Base-by-base conservation (phyloP, 139 green algal genomes). In the Haematococcus sp. region DNA sequence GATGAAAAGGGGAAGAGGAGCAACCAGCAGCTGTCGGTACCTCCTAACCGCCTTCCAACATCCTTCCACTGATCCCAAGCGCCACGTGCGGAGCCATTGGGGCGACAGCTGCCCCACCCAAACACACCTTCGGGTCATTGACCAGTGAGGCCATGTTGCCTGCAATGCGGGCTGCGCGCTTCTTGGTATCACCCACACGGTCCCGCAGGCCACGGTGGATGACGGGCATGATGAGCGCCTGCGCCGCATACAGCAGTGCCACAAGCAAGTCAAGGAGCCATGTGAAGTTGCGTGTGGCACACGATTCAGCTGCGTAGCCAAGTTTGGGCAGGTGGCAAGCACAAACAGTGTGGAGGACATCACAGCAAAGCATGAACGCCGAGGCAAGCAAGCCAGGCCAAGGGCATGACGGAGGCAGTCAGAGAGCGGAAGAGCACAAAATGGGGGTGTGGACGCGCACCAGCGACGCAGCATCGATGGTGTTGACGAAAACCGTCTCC, bases 101-200 rank as follows among this genome's bases (percentile, higher is more conserved):
- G n/a, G n/a, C n/a, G n/a, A n/a, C n/a, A n/a, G n/a, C n/a, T n/a
- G n/a, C n/a, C n/a, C 9, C 49, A 28, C 44, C 11, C 4, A 58
- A n/a, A 43, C 66, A 73, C 28, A 87, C 87, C 87, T 94, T 94
- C 32, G 90, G 75, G 72, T 98, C 93, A 31, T 93, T 94, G 63
- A 97, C 88, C n/a, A 99, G 88, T 22, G 81, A 78, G 81, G 89
- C 95, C 83, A 98, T 94, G 86, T 93, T 97, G 74, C 94, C 95
- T 19, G 97, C 91, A 73, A 98, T 98, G 70, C 94, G 89, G 0
- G 89, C 91, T 0, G 95, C 95, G 0, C 90, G 85, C 83, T 96
- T 96, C 88, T 99, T 99, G 49, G 87, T 90, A 66, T 98, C 95
- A 20, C 92, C 91, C 44, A 77, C 92, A 19, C 93, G 85, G 74